phyloP scores from a whole-genome alignment of 345 rosid species.

The Trapa bicornis region DNA sequence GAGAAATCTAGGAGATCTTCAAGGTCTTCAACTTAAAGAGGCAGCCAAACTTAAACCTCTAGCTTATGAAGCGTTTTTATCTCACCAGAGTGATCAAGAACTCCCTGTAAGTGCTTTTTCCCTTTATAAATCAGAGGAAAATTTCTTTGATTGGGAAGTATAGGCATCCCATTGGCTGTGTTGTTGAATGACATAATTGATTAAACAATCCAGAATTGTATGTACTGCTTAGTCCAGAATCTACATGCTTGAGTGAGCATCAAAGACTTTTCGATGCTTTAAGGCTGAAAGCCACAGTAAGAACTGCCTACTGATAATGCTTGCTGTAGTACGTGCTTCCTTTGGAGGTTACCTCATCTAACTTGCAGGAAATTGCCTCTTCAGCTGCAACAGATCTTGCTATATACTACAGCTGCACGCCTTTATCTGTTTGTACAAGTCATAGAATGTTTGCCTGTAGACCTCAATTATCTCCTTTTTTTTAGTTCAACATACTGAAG shows the following conservation, averaged over 20 bases:
- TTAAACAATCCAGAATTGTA: neutral
- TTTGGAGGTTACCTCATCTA: neutral
- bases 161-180: neutral
- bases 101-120: constrained; percentile 48
- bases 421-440: neutral
- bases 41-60: constrained; percentile 34
- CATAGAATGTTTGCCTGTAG: neutral
- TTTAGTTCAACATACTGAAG: neutral
- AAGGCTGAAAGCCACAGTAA: neutral
- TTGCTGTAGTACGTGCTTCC: neutral
- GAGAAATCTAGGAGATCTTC: constrained; percentile 77
- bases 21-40: constrained; percentile 50
- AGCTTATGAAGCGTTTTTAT: constrained; percentile 52
- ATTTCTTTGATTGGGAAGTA: too few relatives aligned
- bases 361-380: neutral
- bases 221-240: neutral
- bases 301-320: neutral
- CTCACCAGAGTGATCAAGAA: constrained; percentile 42
- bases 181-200: neutral
- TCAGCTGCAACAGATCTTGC: neutral
- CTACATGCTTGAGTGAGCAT: neutral
- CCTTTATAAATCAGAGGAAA: too few relatives aligned
- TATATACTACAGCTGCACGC: neutral
- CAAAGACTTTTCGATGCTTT: neutral
- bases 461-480: neutral